Evolutionary conservation across 768 basidiomycete species (phyloP).

Genomic region (Amanita subjunquillea): DNA sequence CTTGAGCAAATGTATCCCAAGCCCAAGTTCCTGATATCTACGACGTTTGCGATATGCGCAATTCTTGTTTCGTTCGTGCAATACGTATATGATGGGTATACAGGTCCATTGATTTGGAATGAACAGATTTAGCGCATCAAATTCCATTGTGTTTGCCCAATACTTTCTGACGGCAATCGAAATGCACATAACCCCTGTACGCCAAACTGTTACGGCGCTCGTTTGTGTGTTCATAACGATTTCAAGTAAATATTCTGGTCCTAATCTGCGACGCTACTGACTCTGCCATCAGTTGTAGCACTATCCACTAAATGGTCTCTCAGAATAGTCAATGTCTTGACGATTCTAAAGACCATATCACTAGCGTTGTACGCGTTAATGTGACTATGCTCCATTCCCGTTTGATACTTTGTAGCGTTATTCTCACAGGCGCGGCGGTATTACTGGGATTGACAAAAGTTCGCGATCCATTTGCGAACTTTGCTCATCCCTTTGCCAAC

Average conservation of each 20-base stretch:
- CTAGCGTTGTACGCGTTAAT: slow-evolving; percentile 17
- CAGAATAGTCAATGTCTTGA: slow-evolving; percentile 20
- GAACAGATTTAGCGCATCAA: slow-evolving; percentile 20
- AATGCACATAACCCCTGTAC: slow-evolving; percentile 17
- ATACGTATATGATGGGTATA: not conserved
- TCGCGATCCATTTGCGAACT: slow-evolving; percentile 43
- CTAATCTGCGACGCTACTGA: not conserved
- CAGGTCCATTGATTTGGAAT: not conserved
- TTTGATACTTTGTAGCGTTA: slow-evolving; percentile 20
- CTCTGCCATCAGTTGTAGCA: slow-evolving; percentile 16
- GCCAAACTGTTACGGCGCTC: slow-evolving; percentile 18
- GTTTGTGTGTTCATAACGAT: slow-evolving; percentile 16
- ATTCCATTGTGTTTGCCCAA: slow-evolving; percentile 27
- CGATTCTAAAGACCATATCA: slow-evolving; percentile 19
- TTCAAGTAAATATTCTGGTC: slow-evolving; percentile 11
- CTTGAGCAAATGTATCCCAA: slow-evolving; percentile 35
- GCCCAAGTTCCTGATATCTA: slow-evolving; percentile 32
- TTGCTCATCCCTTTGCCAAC: slow-evolving; percentile 45
- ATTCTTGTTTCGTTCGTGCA: slow-evolving; percentile 23
- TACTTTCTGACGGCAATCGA: slow-evolving; percentile 23
- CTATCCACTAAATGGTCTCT: slow-evolving; percentile 26
- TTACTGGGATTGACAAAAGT: slow-evolving; percentile 44
- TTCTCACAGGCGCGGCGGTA: slow-evolving; percentile 47
- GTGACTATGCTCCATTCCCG: not conserved
- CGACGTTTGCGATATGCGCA: slow-evolving; percentile 28